Evolutionary conservation across 345 rosid genomes (phyloP), one percentile per base, ranked within the genome.

Genomic region (Eucalyptus curtisii): DNA sequence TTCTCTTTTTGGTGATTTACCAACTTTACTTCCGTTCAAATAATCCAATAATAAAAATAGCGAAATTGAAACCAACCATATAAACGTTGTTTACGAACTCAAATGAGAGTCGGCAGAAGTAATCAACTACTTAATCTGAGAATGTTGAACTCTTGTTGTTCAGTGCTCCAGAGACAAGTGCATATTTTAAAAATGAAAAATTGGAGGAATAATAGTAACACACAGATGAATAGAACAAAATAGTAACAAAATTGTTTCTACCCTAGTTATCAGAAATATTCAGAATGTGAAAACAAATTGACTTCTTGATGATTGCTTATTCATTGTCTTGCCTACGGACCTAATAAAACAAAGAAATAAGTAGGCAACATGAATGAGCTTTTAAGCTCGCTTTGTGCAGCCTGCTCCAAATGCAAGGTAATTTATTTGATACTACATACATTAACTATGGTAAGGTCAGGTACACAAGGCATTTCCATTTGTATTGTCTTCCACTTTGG

Each of bases 251-350:
- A 17, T 2, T 30, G 3, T 85, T 42, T 37, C 31, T 87, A 96
- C 98, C 98, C 96, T 98, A 80, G 96, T 97, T 27, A 93, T 92
- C 68, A 98, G 96, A 48, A 91, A 93, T 88, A 98, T 96, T 71
- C 97, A 89, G 91, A 95, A 92, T 49, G 99, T 97, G 89, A 98
- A 96, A 44, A 98, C 98, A 90, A 97, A 94, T 86, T 95, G 97
- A 47, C 98, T 96, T 88, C 98, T 92, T 44, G 96, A 96, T 20
- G 96, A 96, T 82, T 95, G 94, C 89, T 96, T 96, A 45, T 96
- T 98, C 99, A 98, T 98, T 5, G 99, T 97, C 94, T 91, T 93
- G 37, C 99, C 97, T 42, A 97, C 96, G 50, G 99, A 97, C 94
- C 98, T 98, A 88, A 53, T 85, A 87, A 91, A 37, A 14, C 10